A percentile compares a stretch with the other conserved stretches of the same genome.
phyloP scores from a whole-genome alignment of 768 basidiomycete species.

The Pholiota molesta region DNA sequence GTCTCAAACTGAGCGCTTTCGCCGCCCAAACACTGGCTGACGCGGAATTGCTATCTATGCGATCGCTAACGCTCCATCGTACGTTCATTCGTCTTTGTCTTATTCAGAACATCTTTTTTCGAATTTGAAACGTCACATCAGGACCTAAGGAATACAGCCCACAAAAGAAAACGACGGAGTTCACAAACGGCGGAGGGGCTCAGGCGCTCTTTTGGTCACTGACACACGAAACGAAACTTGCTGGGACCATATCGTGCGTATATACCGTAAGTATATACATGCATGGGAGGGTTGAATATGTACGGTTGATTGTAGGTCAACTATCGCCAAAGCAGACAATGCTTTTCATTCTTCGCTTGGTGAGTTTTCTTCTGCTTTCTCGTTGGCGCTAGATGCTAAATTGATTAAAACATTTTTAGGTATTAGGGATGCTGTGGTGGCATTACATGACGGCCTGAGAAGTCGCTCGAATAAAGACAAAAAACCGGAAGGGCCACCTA shows the following conservation, averaged over 20 bases:
- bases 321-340: slow-evolving; percentile 3
- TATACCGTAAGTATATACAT: neutral
- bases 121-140: slow-evolving; percentile 2
- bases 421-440: slow-evolving; percentile 42
- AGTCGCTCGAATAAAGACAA: slow-evolving; percentile 37
- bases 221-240: slow-evolving; percentile 47
- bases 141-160: slow-evolving; percentile 28
- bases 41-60: slow-evolving; percentile 43
- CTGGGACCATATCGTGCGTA: slow-evolving; percentile 50
- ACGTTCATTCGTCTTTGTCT: slow-evolving; percentile 15
- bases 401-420: slow-evolving; percentile 27
- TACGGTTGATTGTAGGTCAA: neutral
- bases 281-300: too few relatives aligned
- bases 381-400: neutral
- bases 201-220: slow-evolving; percentile 54
- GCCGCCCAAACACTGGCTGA: slow-evolving; percentile 55
- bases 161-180: slow-evolving; percentile 39
- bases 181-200: slow-evolving; percentile 43
- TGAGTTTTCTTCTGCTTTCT: neutral
- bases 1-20: slow-evolving; percentile 53
- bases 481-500: neutral
- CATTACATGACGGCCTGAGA: slow-evolving; percentile 48
- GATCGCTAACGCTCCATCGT: slow-evolving; percentile 53
- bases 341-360: neutral
- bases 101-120: neutral